Base-by-base conservation (phyloP, 179 eudicot species). In the Carnegiea gigantea region DNA sequence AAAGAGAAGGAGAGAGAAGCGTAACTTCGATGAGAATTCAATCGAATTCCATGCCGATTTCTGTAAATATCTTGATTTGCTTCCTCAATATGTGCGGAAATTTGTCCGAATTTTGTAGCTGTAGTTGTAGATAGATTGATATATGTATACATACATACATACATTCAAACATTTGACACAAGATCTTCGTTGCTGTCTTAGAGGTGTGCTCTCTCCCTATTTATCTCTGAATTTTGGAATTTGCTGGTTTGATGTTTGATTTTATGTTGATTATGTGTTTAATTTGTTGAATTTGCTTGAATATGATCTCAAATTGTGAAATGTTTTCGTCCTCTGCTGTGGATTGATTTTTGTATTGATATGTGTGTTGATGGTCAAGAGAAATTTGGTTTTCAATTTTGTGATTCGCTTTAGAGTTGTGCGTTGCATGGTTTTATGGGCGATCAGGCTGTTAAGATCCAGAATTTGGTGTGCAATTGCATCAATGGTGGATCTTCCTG, bases 361-460 rank as follows among this genome's bases (percentile, higher is more conserved):
- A 70, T 23, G 76, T n/a, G 20, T 81, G 77, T 26, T 74, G 74
- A 81, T 40, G 84, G 83, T 86, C 82, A 78, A 40, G 40, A 36
- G 88, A 82, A 68, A 77, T 49, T 46, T 79, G 73, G 14, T 70
- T 48, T 77, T 65, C 62, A 78, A 44, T 82, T 78, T 5, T 21
- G 83, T 73, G 54, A 74, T 78, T 24, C 49, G 79, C 23, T 80
- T 30, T 14, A n/a, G 28, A 60, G 23, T 6, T 46, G 24, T 73
- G 59, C 17, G 73, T 5, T 70, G 17, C 23, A 70, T 15, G 44
- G 11, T 33, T 70, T 70, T 13, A 65, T 24, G 71, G 38, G 9
- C 18, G 71, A 65, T 70, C 73, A 30, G 23, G 77, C n/a, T 68
- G 54, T 33, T 74, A 67, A n/a, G 84, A 85, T 81, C 82, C 28